Percentiles rank a stretch among this genome's conserved stretches.
Evolutionary conservation across 805 yeast species (phyloP).

Genomic region (Teunomyces panamensis): DNA sequence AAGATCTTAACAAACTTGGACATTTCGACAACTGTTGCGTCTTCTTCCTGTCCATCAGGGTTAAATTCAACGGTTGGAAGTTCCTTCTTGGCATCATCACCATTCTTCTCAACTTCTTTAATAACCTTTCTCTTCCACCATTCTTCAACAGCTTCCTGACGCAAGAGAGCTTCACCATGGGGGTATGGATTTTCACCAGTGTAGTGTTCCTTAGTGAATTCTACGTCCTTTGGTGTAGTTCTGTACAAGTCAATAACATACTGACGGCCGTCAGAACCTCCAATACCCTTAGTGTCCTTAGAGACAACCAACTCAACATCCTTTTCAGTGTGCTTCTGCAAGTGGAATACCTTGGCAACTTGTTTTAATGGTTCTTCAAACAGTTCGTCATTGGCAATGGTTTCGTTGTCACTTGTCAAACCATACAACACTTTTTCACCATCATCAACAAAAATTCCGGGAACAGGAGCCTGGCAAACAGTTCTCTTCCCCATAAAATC

Average conservation of each 20-base stretch:
- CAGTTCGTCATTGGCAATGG: constrained; percentile 47
- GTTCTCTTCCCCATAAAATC: constrained; percentile 89
- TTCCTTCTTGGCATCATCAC: constrained; percentile 22
- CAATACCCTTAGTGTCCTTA: constrained; percentile 78
- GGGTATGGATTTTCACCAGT: constrained; percentile 61
- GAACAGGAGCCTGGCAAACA: constrained; percentile 92
- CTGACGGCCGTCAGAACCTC: constrained; percentile 80
- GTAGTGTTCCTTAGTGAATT: constrained; percentile 61
- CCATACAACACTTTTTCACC: constrained; percentile 69
- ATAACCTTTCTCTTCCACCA: constrained; percentile 79
- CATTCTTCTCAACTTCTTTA: constrained; percentile 42
- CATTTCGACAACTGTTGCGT: constrained; percentile 63
- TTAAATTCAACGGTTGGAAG: constrained; percentile 64
- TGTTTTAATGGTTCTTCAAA: constrained; percentile 56
- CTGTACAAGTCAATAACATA: constrained; percentile 84
- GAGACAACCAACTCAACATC: constrained; percentile 59
- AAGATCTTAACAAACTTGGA: constrained; percentile 62
- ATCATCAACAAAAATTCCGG: constrained; percentile 68
- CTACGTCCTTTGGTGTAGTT: constrained; percentile 80
- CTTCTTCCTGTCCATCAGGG: constrained; percentile 73
- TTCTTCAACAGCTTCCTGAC: constrained; percentile 86
- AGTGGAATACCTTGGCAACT: constrained; percentile 73
- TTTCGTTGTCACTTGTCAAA: constrained; percentile 55
- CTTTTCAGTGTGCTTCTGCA: constrained; percentile 62
- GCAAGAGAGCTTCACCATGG: constrained; percentile 71